phyloP scores from a whole-genome alignment of 2,329 filamentous ascomycete species.

The Basipetospora chlamydospora region DNA sequence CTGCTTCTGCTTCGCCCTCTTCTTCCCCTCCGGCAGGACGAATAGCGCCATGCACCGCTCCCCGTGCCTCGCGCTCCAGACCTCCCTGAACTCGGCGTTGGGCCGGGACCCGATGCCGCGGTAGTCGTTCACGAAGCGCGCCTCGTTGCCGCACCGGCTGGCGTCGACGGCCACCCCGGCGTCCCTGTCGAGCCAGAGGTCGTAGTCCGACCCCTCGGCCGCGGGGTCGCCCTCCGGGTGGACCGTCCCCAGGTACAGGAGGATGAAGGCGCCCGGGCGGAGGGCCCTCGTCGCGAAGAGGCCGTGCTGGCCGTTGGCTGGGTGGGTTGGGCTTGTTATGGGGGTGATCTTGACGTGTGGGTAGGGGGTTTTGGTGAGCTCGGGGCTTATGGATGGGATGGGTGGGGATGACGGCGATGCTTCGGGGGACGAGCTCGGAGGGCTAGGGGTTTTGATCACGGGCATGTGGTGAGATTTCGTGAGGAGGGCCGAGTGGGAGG shows the following conservation, averaged over 20 bases:
- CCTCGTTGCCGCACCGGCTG: slow-evolving; percentile 43
- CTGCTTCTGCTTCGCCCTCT: background rate
- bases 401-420: slow-evolving; percentile 19
- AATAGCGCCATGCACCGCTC: slow-evolving; percentile 44
- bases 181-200: slow-evolving; percentile 46
- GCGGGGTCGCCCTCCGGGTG: slow-evolving; percentile 25
- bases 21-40: slow-evolving; percentile 32
- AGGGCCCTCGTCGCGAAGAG: slow-evolving; percentile 44
- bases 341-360: slow-evolving; percentile 37
- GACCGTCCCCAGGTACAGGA: slow-evolving; percentile 47
- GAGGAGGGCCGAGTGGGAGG: slow-evolving; percentile 32
- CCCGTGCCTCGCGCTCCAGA: slow-evolving; percentile 36
- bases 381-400: no score
- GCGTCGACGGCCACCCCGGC: slow-evolving; percentile 47
- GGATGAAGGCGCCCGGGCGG: slow-evolving; percentile 36
- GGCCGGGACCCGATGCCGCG: slow-evolving; percentile 37
- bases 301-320: slow-evolving; percentile 42
- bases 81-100: slow-evolving; percentile 45
- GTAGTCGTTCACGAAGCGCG: slow-evolving; percentile 53
- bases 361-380: slow-evolving; percentile 30
- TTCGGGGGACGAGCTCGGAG: no score
- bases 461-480: no score
- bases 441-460: slow-evolving; percentile 7
- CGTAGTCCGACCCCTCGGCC: slow-evolving; percentile 38
- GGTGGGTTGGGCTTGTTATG: slow-evolving; percentile 37